These are phyloP conservation scores for Pistacia vera DNA, from an alignment of 345 rosid genomes.

Conservation along the genomic window DNA sequence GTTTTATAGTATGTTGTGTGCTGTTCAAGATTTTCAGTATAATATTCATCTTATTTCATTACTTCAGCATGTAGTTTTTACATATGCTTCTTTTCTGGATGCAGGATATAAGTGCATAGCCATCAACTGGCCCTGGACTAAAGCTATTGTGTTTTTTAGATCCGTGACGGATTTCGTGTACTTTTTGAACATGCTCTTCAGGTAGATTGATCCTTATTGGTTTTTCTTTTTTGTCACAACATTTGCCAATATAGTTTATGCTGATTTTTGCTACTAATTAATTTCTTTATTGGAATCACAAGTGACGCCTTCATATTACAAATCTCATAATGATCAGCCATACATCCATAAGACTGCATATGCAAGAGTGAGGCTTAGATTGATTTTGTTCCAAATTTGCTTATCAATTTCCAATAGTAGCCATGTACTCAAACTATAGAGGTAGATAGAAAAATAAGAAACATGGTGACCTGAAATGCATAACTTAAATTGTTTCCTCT, in stretches of 20 bases:
- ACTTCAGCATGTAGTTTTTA: too few relatives aligned
- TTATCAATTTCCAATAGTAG: not conserved
- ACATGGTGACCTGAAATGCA: not conserved
- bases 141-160: conserved; percentile 48
- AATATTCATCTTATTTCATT: too few relatives aligned
- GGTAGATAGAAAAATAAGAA: not conserved
- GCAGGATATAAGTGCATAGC: conserved; percentile 65
- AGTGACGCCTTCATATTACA: not conserved
- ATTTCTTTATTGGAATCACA: not conserved
- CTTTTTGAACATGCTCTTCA: conserved; percentile 81
- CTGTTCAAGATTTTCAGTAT: too few relatives aligned
- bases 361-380: not conserved
- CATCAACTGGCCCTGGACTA: conserved; percentile 51
- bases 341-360: not conserved
- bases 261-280: not conserved
- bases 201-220: conserved; percentile 40
- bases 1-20: too few relatives aligned
- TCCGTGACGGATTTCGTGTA: conserved; percentile 70
- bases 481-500: not conserved
- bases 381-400: conserved; percentile 1
- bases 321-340: not conserved
- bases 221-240: not conserved
- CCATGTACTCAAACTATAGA: not conserved
- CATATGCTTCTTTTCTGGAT: conserved; percentile 10
- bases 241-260: not conserved